Conservation (phyloP, 192 early-diverging fungal species). For the Rhizophagus sp. region DNA sequence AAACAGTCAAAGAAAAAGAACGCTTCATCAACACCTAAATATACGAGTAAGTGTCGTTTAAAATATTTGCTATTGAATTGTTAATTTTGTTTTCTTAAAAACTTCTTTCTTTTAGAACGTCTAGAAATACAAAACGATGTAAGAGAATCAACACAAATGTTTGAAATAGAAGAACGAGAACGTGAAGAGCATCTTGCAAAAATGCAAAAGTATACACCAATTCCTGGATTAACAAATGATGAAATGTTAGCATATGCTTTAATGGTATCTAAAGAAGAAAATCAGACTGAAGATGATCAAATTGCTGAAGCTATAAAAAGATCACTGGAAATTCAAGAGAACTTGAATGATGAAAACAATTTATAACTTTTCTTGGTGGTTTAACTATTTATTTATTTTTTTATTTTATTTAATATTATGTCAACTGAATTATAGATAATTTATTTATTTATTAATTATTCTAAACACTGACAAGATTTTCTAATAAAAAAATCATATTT, state of each 20-base stretch:
- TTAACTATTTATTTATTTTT: too few species aligned
- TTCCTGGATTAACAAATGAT: slow-evolving; percentile 6
- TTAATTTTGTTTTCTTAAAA: background rate
- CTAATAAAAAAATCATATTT: too few species aligned
- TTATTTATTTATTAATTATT: too few species aligned
- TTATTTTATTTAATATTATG: too few species aligned
- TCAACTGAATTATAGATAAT: too few species aligned
- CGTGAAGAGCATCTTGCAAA: background rate
- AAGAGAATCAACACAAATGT: background rate
- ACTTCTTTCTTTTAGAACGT: background rate
- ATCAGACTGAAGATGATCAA: background rate
- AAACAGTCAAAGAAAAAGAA: background rate
- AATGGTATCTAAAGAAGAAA: slow-evolving; percentile 7
- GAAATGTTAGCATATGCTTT: slow-evolving; percentile 13
- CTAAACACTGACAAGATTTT: too few species aligned
- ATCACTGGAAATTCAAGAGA: background rate
- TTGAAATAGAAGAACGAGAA: slow-evolving; percentile 1
- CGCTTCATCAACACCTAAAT: background rate
- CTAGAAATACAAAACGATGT: slow-evolving; percentile 12
- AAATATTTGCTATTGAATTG: too few species aligned
- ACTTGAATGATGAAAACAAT: background rate
- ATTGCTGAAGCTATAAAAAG: background rate
- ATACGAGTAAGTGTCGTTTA: background rate
- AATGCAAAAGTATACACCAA: background rate
- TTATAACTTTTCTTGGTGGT: too few species aligned